phyloP scores from a whole-genome alignment of 148 eudicot genomes.

The Heliamphora exappendiculata region DNA sequence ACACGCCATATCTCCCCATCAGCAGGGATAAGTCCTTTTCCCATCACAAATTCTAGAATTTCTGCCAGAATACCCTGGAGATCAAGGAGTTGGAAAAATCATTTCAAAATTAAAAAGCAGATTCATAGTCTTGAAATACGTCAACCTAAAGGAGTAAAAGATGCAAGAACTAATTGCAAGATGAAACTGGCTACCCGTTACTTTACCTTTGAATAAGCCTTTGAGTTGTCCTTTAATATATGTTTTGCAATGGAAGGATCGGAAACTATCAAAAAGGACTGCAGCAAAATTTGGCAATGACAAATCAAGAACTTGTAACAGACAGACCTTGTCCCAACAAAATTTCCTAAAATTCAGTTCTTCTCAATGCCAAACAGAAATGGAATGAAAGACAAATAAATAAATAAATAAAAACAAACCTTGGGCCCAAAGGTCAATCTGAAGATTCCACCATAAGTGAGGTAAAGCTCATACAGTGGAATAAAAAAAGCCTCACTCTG shows the following conservation, averaged over 20 bases:
- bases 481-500: constrained; percentile 78
- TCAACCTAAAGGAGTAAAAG: neutral
- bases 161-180: neutral
- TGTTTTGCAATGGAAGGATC: constrained; percentile 87
- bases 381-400: neutral
- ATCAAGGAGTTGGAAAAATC: constrained; percentile 3
- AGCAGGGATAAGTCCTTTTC: constrained; percentile 98
- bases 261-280: constrained; percentile 93
- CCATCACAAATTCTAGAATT: constrained; percentile 98
- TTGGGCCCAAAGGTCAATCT: constrained; percentile 92
- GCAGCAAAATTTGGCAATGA: constrained; percentile 26
- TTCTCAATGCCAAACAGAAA: neutral
- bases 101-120: neutral
- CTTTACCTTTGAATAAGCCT: constrained; percentile 85
- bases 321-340: neutral
- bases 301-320: neutral
- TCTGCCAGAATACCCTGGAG: constrained; percentile 85
- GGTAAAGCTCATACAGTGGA: constrained; percentile 85
- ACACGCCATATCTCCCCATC: constrained; percentile 97
- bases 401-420: constrained; percentile 39
- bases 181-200: constrained; percentile 3
- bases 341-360: neutral
- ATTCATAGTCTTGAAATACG: constrained; percentile 1
- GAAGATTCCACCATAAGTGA: constrained; percentile 96
- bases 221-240: constrained; percentile 81